Conservation (phyloP, 1,284 basidiomycete species). For the Stygiomarasmius scandens region DNA sequence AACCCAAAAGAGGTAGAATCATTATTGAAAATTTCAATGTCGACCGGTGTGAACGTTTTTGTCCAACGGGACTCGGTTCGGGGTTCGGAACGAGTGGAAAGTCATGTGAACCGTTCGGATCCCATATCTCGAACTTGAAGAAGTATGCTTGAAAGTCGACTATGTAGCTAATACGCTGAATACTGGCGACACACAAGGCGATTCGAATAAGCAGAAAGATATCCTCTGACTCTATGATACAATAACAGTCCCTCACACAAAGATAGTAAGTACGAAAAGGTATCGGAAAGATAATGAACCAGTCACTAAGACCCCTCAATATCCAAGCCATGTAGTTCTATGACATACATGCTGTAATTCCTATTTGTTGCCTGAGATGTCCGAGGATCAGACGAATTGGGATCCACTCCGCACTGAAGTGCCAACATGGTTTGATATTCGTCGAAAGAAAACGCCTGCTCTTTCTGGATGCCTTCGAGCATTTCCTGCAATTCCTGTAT, state of each 20-base stretch:
- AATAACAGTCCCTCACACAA: neutral
- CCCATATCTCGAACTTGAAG: no score
- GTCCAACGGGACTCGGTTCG: no score
- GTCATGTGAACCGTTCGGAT: no score
- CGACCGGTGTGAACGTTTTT: no score
- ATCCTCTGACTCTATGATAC: neutral
- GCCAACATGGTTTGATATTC: conserved; percentile 90
- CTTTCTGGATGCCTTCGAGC: conserved; percentile 66
- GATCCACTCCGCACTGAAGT: conserved; percentile 83
- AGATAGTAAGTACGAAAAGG: neutral
- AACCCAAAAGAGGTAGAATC: no score
- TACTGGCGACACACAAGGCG: no score
- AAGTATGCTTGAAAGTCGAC: no score
- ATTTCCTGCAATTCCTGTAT: conserved; percentile 56
- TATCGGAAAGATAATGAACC: neutral
- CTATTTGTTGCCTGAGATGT: conserved; percentile 59
- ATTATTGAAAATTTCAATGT: no score
- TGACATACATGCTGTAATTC: conserved; percentile 79
- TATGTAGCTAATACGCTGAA: no score
- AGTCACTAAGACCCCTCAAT: conserved; percentile 55
- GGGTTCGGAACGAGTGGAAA: no score
- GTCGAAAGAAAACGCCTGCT: conserved; percentile 79
- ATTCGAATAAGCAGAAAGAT: no score
- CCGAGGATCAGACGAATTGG: conserved; percentile 50
- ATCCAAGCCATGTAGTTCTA: conserved; percentile 80